Percentiles rank a stretch among this genome's conserved stretches.
Conservation (phyloP, 352 stramenopile genomes). For the Pythium guiyangense region DNA sequence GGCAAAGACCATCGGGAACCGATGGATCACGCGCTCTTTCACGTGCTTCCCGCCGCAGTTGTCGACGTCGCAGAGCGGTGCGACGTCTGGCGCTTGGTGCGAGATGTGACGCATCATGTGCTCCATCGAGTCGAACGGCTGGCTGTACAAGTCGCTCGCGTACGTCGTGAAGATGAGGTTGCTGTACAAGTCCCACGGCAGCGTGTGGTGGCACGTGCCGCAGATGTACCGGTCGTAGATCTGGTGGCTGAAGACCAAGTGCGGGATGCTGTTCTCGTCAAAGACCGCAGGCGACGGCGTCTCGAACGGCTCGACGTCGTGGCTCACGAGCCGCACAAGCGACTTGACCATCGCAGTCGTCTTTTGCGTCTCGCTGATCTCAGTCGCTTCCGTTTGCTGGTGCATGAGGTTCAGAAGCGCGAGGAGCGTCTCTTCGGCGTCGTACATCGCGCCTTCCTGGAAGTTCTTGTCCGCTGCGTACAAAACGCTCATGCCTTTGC, state of each 20-base stretch:
- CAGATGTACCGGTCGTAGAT: constrained; percentile 85
- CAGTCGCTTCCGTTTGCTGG: constrained; percentile 71
- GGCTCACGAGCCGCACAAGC: constrained; percentile 62
- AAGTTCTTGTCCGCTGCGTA: constrained; percentile 86
- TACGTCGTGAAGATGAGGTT: constrained; percentile 85
- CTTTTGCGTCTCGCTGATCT: constrained; percentile 72
- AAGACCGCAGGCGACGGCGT: constrained; percentile 63
- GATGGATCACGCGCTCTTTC: constrained; percentile 79
- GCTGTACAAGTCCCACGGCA: constrained; percentile 74
- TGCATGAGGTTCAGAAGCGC: constrained; percentile 84
- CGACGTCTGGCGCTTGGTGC: constrained; percentile 49
- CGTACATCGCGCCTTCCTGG: constrained; percentile 85
- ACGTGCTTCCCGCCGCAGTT: constrained; percentile 52
- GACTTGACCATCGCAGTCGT: constrained; percentile 70
- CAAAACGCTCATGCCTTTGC: constrained; percentile 81
- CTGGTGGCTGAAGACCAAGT: constrained; percentile 84
- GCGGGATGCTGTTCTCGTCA: constrained; percentile 83
- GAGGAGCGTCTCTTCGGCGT: constrained; percentile 82
- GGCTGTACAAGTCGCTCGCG: constrained; percentile 59
- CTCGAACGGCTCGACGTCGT: constrained; percentile 32
- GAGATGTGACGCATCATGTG: constrained; percentile 63
- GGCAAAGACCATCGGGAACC: constrained; percentile 84
- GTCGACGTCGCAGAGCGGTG: constrained; percentile 47
- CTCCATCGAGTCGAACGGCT: constrained; percentile 65
- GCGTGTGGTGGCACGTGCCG: constrained; percentile 47